phyloP scores from a whole-genome alignment of 2,329 filamentous ascomycete genomes.

The Colletotrichum filicis region DNA sequence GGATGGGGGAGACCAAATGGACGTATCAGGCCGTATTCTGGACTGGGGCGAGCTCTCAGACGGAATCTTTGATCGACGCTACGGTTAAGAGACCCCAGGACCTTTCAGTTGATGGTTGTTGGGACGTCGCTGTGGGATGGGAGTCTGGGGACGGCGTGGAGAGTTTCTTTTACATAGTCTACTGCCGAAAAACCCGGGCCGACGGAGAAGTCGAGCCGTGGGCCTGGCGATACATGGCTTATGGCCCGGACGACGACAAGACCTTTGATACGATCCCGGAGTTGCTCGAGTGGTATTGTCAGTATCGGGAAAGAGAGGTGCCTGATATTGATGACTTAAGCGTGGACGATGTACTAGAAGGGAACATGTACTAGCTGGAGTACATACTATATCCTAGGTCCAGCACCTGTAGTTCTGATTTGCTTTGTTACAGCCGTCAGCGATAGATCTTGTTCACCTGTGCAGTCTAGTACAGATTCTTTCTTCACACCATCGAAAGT shows the following conservation, averaged over 20 bases:
- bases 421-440: no score
- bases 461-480: no score
- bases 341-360: not conserved
- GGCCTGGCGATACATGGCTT: not conserved
- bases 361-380: not conserved
- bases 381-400: not conserved
- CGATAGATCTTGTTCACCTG: no score
- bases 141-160: not conserved
- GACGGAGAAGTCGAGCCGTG: not conserved
- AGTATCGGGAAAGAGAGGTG: not conserved
- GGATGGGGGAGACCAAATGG: not conserved
- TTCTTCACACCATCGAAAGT: no score
- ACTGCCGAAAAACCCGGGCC: not conserved
- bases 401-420: no score
- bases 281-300: not conserved
- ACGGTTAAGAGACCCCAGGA: not conserved
- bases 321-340: not conserved
- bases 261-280: not conserved
- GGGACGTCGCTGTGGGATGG: not conserved
- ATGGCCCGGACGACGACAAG: not conserved
- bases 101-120: not conserved
- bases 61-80: not conserved
- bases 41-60: not conserved
- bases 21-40: not conserved
- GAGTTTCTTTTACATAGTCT: slow-evolving; percentile 1